Conservation (phyloP, 1,284 basidiomycete genomes). For the Puccinia novopanici region DNA sequence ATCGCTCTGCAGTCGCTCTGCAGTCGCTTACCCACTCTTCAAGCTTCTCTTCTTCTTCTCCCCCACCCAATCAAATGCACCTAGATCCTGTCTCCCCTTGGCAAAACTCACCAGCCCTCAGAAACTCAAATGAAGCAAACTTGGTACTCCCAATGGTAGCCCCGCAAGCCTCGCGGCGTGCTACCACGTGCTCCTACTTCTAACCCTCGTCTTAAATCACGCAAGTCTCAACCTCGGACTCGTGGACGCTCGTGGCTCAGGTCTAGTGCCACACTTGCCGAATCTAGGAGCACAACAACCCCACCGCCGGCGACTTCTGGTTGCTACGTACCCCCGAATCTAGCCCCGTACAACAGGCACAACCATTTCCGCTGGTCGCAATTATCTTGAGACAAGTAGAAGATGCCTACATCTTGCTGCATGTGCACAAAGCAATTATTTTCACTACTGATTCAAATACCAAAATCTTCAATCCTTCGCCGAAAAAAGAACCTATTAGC, state of each 20-base stretch:
- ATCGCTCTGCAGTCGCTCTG: no score
- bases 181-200: conserved; percentile 31
- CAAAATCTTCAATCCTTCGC: conserved; percentile 38
- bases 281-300: conserved; percentile 1
- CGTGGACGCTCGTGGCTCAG: conserved; percentile 9
- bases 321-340: conserved; percentile 41
- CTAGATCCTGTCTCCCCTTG: conserved; percentile 44
- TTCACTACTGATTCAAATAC: conserved; percentile 23
- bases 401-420: conserved; percentile 43
- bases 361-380: conserved; percentile 6
- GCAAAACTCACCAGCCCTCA: conserved; percentile 40
- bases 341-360: conserved; percentile 16
- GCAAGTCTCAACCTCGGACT: neutral
- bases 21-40: conserved; percentile 25
- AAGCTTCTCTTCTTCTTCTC: conserved; percentile 45
- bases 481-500: conserved; percentile 41
- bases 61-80: conserved; percentile 41
- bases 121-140: conserved; percentile 33
- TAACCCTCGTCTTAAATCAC: conserved; percentile 5
- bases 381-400: conserved; percentile 49
- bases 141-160: conserved; percentile 34
- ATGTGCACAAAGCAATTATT: conserved; percentile 28
- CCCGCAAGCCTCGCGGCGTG: conserved; percentile 38
- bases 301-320: neutral
- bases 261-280: neutral